Evolutionary conservation across 805 yeast species (phyloP).

Genomic region (Yarrowia sp.): DNA sequence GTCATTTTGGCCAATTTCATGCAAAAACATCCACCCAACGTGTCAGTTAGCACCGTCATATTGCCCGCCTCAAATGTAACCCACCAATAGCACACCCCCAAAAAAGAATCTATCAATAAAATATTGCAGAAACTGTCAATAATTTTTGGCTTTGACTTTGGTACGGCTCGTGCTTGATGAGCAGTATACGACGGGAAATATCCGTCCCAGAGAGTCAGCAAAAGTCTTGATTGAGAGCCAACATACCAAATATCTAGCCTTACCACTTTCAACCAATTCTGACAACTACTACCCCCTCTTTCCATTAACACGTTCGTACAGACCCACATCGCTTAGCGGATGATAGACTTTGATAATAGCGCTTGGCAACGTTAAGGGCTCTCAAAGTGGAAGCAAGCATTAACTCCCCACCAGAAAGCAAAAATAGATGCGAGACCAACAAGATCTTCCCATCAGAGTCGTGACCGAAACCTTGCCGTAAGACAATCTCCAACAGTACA

Average conservation of each 20-base stretch:
- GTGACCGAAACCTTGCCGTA: background rate
- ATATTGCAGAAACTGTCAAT: background rate
- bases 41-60: background rate
- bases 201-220: background rate
- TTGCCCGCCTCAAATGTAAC: background rate
- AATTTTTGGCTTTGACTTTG: background rate
- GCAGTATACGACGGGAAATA: background rate
- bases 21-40: background rate
- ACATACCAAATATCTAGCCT: too few relatives aligned
- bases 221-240: background rate
- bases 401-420: background rate
- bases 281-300: background rate
- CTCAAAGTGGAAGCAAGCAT: background rate
- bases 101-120: background rate
- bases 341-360: slow-evolving; percentile 19
- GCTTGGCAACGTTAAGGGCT: slow-evolving; percentile 11
- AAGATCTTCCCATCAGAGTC: background rate
- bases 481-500: background rate
- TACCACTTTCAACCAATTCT: background rate
- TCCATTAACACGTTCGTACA: background rate
- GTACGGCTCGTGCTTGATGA: background rate
- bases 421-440: background rate
- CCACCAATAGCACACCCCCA: background rate
- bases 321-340: background rate
- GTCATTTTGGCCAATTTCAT: too few relatives aligned